These are phyloP conservation scores for Daldinia eschscholtzii DNA, from an alignment of 2,329 filamentous ascomycete genomes.

Conservation along the genomic window DNA sequence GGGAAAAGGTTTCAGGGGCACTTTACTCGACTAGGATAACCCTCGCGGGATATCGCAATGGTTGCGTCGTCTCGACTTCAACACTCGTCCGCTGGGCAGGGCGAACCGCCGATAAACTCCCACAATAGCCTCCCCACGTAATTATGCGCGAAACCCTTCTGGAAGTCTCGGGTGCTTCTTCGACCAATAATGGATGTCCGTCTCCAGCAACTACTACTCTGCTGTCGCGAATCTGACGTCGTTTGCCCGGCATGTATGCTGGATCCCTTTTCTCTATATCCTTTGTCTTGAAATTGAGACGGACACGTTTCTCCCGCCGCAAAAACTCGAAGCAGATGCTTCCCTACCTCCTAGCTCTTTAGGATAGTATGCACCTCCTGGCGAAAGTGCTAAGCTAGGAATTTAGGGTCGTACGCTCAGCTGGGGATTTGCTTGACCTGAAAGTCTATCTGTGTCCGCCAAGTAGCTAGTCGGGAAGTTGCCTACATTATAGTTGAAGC, in stretches of 20 bases:
- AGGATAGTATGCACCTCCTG: slow-evolving; percentile 3
- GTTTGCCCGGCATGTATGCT: background rate
- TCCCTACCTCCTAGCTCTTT: slow-evolving; percentile 5
- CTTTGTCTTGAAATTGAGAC: slow-evolving; percentile 16
- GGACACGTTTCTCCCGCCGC: background rate
- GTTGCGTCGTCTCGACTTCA: slow-evolving; percentile 36
- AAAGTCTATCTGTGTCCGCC: slow-evolving; percentile 30
- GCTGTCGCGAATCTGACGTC: slow-evolving; percentile 29
- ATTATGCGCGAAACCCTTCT: slow-evolving; percentile 23
- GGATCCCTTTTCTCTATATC: slow-evolving; percentile 14
- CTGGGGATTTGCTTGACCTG: slow-evolving; percentile 20
- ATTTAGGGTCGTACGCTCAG: background rate
- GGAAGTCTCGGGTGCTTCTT: slow-evolving; percentile 22
- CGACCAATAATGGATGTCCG: slow-evolving; percentile 18
- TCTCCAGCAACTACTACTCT: slow-evolving; percentile 4
- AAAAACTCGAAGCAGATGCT: slow-evolving; percentile 15
- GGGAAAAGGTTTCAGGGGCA: slow-evolving; percentile 1
- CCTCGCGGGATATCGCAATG: slow-evolving; percentile 30
- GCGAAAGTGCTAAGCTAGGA: slow-evolving; percentile 6
- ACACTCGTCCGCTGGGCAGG: slow-evolving; percentile 8
- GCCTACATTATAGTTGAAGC: slow-evolving; percentile 22
- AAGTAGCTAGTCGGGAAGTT: slow-evolving; percentile 15
- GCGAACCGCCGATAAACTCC: slow-evolving; percentile 14
- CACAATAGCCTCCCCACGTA: slow-evolving; percentile 25
- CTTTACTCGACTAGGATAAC: slow-evolving; percentile 5